Evolutionary conservation across 140 eudicot genomes (phyloP).

Genomic region (Senecio squalidus): DNA sequence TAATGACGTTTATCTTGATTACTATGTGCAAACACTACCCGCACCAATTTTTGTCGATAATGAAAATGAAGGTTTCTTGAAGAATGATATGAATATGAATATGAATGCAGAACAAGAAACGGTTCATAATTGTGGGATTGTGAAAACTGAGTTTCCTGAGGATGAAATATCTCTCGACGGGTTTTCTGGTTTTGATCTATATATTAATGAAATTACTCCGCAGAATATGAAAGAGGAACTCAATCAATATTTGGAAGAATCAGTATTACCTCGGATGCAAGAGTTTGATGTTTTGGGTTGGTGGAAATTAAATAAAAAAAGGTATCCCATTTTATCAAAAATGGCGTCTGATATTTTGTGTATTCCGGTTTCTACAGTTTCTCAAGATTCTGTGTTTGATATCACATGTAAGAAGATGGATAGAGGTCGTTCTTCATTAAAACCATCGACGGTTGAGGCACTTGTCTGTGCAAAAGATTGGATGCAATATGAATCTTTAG

Average conservation of each 20-base stretch:
- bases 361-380: slow-evolving; percentile 61
- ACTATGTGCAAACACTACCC: slow-evolving; percentile 54
- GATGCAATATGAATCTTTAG: slow-evolving; percentile 46
- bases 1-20: slow-evolving; percentile 62
- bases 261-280: slow-evolving; percentile 51
- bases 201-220: slow-evolving; percentile 40
- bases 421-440: slow-evolving; percentile 42
- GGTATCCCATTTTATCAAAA: slow-evolving; percentile 70
- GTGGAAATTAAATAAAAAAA: slow-evolving; percentile 65
- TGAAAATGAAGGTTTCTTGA: slow-evolving; percentile 24
- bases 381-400: slow-evolving; percentile 64
- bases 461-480: slow-evolving; percentile 84
- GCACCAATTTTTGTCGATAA: slow-evolving; percentile 47
- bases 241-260: slow-evolving; percentile 76
- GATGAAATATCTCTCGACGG: slow-evolving; percentile 7
- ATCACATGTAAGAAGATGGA: slow-evolving; percentile 55
- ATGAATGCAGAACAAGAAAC: slow-evolving; percentile 26
- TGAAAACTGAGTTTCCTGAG: slow-evolving; percentile 23
- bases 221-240: slow-evolving; percentile 52
- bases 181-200: slow-evolving; percentile 53
- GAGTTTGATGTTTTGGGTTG: slow-evolving; percentile 82
- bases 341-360: slow-evolving; percentile 76
- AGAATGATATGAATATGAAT: no score
- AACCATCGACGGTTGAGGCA: slow-evolving; percentile 61
- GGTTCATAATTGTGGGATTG: slow-evolving; percentile 17